These are phyloP conservation scores for Thielaviopsis populi DNA, from an alignment of 2,329 filamentous ascomycete species.

Conservation along the genomic window DNA sequence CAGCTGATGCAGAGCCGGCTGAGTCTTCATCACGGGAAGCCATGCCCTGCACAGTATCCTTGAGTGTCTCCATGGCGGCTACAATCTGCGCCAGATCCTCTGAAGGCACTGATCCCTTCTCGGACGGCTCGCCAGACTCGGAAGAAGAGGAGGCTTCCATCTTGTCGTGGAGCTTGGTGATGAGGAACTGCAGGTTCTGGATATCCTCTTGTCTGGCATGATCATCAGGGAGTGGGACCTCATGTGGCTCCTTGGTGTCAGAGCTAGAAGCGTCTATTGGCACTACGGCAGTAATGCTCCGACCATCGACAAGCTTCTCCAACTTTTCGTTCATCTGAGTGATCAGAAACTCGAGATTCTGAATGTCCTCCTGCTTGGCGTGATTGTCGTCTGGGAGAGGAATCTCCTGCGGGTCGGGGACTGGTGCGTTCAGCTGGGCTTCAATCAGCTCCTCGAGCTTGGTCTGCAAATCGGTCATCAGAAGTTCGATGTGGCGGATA, in stretches of 20 bases:
- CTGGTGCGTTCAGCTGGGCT: slow-evolving; percentile 31
- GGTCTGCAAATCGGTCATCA: slow-evolving; percentile 66
- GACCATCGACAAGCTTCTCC: slow-evolving; percentile 12
- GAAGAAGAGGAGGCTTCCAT: slow-evolving; percentile 40
- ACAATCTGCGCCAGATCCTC: slow-evolving; percentile 43
- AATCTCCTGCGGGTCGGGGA: slow-evolving; percentile 23
- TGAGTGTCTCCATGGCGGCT: slow-evolving; percentile 35
- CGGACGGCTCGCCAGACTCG: slow-evolving; percentile 20
- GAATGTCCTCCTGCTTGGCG: slow-evolving; percentile 14
- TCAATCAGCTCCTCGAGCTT: slow-evolving; percentile 49
- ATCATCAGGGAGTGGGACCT: slow-evolving; percentile 25
- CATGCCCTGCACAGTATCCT: slow-evolving; percentile 33
- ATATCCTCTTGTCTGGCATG: slow-evolving; percentile 56
- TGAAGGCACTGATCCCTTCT: slow-evolving; percentile 27
- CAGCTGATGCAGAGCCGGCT: slow-evolving; percentile 24
- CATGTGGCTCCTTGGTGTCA: background rate
- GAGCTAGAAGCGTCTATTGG: background rate
- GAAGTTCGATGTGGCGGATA: slow-evolving; percentile 69
- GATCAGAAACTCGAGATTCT: slow-evolving; percentile 15
- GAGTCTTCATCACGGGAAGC: slow-evolving; percentile 20
- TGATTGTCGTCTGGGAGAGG: slow-evolving; percentile 13
- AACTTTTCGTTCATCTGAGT: slow-evolving; percentile 14
- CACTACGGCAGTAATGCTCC: background rate
- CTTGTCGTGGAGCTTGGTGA: slow-evolving; percentile 70
- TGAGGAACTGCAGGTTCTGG: slow-evolving; percentile 69